phyloP scores from a whole-genome alignment of 2,329 filamentous ascomycete species.

The Delphinella strobiligena region DNA sequence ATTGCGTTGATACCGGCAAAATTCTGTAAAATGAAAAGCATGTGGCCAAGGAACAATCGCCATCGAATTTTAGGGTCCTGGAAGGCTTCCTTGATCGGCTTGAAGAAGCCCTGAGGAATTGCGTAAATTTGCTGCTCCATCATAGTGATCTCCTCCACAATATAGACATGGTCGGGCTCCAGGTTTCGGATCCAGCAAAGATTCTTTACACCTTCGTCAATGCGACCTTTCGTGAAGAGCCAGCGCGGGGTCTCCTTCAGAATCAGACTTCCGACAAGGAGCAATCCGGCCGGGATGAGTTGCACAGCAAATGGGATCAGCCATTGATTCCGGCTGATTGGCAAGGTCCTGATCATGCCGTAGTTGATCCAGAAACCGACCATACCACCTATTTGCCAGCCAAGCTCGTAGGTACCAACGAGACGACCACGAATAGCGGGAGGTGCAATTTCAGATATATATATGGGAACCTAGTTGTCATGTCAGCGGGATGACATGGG shows the following conservation, averaged over 20 bases:
- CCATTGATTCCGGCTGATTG: conserved; percentile 32
- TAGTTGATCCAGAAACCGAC: conserved; percentile 42
- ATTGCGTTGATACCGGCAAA: conserved; percentile 10
- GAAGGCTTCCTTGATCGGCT: conserved; percentile 9
- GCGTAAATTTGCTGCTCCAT: conserved; percentile 59
- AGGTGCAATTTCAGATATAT: conserved; percentile 46
- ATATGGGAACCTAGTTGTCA: conserved; percentile 35
- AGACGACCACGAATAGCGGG: conserved; percentile 47
- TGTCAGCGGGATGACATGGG: neutral
- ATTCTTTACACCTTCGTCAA: conserved; percentile 29
- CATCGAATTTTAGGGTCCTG: conserved; percentile 11
- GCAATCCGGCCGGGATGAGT: conserved; percentile 52
- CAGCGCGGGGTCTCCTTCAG: conserved; percentile 33
- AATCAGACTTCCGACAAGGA: conserved; percentile 34
- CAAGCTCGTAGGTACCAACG: conserved; percentile 46
- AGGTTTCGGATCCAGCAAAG: conserved; percentile 54
- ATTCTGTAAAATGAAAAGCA: conserved; percentile 12
- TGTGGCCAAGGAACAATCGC: conserved; percentile 12
- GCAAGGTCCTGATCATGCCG: conserved; percentile 31
- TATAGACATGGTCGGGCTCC: conserved; percentile 48
- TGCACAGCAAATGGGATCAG: conserved; percentile 48
- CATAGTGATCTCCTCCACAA: conserved; percentile 59
- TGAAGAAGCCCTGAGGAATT: conserved; percentile 9
- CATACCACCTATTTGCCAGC: conserved; percentile 41
- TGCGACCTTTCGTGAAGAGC: conserved; percentile 30